phyloP scores from a whole-genome alignment of 75 land plant genomes.

The Selaginella tamariscina region DNA sequence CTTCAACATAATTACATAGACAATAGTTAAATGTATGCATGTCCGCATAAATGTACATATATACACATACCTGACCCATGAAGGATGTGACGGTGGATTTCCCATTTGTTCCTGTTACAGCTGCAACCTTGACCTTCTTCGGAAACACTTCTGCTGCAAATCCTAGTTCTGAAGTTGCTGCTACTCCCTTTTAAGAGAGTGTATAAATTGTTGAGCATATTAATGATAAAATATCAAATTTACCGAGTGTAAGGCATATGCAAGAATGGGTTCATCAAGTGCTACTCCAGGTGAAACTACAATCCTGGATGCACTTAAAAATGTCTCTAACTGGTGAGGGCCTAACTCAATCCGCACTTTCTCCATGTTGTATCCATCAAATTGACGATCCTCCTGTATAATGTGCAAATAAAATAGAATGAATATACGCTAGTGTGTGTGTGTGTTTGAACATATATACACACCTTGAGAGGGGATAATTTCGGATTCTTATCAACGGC shows the following conservation, averaged over 20 bases:
- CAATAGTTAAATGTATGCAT: not conserved
- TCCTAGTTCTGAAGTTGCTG: constrained; percentile 50
- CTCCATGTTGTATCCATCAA: constrained; percentile 27
- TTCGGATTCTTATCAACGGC: constrained; percentile 42
- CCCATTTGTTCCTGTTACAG: constrained; percentile 64
- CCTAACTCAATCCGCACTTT: constrained; percentile 27
- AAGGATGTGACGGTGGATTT: constrained; percentile 55
- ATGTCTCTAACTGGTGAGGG: constrained; percentile 17
- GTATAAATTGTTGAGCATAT: no score
- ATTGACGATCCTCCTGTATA: constrained; percentile 22
- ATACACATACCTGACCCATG: constrained; percentile 42
- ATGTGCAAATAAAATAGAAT: not conserved
- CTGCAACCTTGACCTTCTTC: constrained; percentile 31
- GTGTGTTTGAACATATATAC: not conserved
- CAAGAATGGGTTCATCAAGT: constrained; percentile 28
- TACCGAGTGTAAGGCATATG: constrained; percentile 38
- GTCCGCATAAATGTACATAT: not conserved
- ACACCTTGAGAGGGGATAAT: constrained; percentile 36
- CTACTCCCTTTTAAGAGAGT: constrained; percentile 37
- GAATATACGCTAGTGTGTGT: not conserved
- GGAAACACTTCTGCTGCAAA: constrained; percentile 58
- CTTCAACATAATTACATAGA: not conserved
- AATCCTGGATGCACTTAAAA: constrained; percentile 28
- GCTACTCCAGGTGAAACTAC: constrained; percentile 66
- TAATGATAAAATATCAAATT: constrained; percentile 9